Percentiles rank a stretch among this genome's conserved stretches.
Evolutionary conservation across 805 yeast genomes (phyloP).

Genomic region (Saccharomycopsis capsularis): DNA sequence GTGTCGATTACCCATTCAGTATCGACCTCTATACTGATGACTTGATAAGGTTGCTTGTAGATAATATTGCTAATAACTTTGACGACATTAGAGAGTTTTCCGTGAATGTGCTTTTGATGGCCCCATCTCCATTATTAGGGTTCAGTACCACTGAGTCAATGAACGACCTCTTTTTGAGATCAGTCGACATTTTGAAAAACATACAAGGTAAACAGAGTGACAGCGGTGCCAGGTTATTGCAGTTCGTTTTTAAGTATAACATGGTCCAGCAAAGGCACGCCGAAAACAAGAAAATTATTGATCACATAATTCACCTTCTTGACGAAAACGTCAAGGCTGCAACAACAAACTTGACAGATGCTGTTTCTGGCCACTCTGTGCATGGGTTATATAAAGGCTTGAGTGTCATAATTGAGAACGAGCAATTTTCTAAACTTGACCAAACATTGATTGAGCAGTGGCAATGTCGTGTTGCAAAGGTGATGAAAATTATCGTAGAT

Average conservation of each 20-base stretch:
- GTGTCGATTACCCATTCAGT: constrained; percentile 43
- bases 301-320: constrained; percentile 30
- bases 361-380: constrained; percentile 42
- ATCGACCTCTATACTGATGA: constrained; percentile 36
- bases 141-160: constrained; percentile 22
- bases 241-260: constrained; percentile 39
- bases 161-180: constrained; percentile 16
- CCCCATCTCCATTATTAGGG: constrained; percentile 32
- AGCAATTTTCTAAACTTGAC: constrained; percentile 19
- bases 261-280: constrained; percentile 16
- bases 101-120: constrained; percentile 37
- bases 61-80: constrained; percentile 60
- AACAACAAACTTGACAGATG: constrained; percentile 31
- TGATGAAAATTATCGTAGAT: constrained; percentile 23
- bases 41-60: constrained; percentile 45
- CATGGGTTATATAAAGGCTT: constrained; percentile 70
- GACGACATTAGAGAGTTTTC: constrained; percentile 65
- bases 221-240: constrained; percentile 66
- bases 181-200: constrained; percentile 34
- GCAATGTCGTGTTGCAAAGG: constrained; percentile 6
- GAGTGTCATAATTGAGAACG: constrained; percentile 35
- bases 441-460: constrained; percentile 1
- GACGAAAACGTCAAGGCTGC: constrained; percentile 32
- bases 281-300: constrained; percentile 15
- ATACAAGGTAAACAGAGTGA: constrained; percentile 54